Evolutionary conservation across 352 stramenopile species (phyloP), one percentile per base, ranked within the genome.

Genomic region (Globisporangium rhizosaccharum): DNA sequence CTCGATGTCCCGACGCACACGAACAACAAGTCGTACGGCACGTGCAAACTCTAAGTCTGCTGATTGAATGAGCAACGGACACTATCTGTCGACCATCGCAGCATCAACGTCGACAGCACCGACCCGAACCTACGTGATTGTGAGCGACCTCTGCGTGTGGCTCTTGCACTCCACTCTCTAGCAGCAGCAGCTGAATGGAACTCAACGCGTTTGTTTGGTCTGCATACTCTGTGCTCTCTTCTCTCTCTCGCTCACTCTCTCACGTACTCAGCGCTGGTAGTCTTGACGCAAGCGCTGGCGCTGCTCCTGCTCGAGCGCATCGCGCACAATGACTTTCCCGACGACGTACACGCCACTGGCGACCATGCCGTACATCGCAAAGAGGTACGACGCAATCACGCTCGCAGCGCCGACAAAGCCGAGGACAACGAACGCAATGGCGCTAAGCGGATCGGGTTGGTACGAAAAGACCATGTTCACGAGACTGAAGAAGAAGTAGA

Each of bases 401-500:
- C 82, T 90, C 8, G 77, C 73, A 57, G 74, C 83, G 15, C 82
- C 85, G 41, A 95, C 75, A 45, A 90, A 79, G 12, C 67, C 86
- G 51, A 92, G 66, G 28, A 87, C 68, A 41, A 92, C 70, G 56
- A 95, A 95, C 23, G 82, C 79, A 28, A 75, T 57, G 18, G 79
- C 83, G 68, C 80, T 90, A 9, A 93, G 56, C 30, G 85, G 85
- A 51, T 93, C 82, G 5, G 85, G 85, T 47, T 90, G 82, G 68
- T 95, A 95, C 61, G 83, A 87, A 36, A 71, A 87, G 37, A 93
- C 81, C 80, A 95, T 91, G 55, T 75, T 79, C 20, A 90, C 66
- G 47, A 95, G 74, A 59, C 77, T 88, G 61, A 92, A 91, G 60
- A 84, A 83, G 58, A 93, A 95, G 68, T 91, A 93, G 65, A 92